phyloP scores from a whole-genome alignment of 2,329 filamentous ascomycete genomes.

The Fusarium beomiforme region DNA sequence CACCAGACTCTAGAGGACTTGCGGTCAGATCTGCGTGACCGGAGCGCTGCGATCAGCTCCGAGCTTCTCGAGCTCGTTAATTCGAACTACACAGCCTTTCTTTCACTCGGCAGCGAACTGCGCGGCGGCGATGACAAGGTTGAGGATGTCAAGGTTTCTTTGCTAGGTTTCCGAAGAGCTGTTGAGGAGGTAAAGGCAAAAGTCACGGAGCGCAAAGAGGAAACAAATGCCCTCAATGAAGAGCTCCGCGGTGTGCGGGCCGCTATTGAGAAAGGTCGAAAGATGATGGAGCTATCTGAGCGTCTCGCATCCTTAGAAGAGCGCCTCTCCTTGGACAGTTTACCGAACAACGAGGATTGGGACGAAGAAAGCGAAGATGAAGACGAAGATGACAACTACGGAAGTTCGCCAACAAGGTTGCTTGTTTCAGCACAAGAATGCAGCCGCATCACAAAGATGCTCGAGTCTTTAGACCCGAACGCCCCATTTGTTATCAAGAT shows the following conservation, averaged over 20 bases:
- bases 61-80: conserved; percentile 97
- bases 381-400: conserved; percentile 51
- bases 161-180: conserved; percentile 86
- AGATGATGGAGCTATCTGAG: conserved; percentile 74
- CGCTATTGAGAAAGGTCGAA: conserved; percentile 69
- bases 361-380: conserved; percentile 56
- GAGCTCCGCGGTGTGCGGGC: conserved; percentile 73
- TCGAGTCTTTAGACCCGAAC: conserved; percentile 57
- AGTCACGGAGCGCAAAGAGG: conserved; percentile 70
- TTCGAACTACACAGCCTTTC: conserved; percentile 90
- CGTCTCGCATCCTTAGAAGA: conserved; percentile 71
- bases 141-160: conserved; percentile 86
- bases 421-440: conserved; percentile 58
- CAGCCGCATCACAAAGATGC: conserved; percentile 53
- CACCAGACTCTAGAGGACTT: conserved; percentile 97
- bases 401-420: conserved; percentile 60
- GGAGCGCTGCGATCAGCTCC: conserved; percentile 80
- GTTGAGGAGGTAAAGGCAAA: conserved; percentile 76
- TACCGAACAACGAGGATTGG: conserved; percentile 42
- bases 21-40: conserved; percentile 82
- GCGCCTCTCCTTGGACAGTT: conserved; percentile 64
- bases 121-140: conserved; percentile 90
- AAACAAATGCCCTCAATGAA: conserved; percentile 70
- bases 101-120: conserved; percentile 83
- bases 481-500: conserved; percentile 61